These are phyloP conservation scores for Hirsutella thompsonii DNA, from an alignment of 2,329 filamentous ascomycete species.

Conservation along the genomic window DNA sequence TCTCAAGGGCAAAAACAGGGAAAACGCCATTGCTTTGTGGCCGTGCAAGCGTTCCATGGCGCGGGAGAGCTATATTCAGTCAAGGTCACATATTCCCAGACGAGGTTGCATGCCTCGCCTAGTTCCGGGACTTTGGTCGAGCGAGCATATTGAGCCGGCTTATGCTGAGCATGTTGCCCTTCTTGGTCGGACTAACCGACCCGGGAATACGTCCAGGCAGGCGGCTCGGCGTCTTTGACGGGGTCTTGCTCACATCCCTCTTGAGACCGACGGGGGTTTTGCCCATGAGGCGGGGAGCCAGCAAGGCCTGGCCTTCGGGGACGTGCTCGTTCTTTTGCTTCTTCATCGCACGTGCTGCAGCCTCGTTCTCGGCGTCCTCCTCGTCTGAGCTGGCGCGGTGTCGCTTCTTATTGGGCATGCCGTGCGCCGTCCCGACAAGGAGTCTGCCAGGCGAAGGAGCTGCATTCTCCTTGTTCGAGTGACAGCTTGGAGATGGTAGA, in stretches of 20 bases:
- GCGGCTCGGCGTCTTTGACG: constrained; percentile 11
- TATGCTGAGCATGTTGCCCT: constrained; percentile 37
- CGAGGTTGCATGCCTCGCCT: no score
- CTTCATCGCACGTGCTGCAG: constrained; percentile 39
- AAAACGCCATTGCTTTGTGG: no score
- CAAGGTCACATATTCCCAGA: no score
- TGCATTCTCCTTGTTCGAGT: constrained; percentile 43
- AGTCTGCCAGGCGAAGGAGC: constrained; percentile 22
- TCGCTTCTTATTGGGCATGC: constrained; percentile 54
- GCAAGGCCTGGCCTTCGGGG: constrained; percentile 37
- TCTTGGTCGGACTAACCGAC: constrained; percentile 35
- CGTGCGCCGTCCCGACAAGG: constrained; percentile 41
- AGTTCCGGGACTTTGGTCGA: constrained; percentile 43
- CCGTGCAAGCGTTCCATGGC: no score
- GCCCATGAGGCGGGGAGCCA: constrained; percentile 32
- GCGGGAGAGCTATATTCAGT: no score
- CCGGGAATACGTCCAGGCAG: constrained; percentile 11
- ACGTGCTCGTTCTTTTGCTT: constrained; percentile 40
- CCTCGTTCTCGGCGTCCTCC: constrained; percentile 38
- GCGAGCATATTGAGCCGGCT: constrained; percentile 50
- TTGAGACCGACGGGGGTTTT: constrained; percentile 21
- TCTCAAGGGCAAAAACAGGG: no score
- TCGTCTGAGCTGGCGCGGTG: constrained; percentile 44
- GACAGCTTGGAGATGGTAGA: constrained; percentile 15
- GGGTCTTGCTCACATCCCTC: constrained; percentile 18